These are phyloP conservation scores for Cyberlindnera mycetangii DNA, from an alignment of 805 yeast species.

Conservation along the genomic window DNA sequence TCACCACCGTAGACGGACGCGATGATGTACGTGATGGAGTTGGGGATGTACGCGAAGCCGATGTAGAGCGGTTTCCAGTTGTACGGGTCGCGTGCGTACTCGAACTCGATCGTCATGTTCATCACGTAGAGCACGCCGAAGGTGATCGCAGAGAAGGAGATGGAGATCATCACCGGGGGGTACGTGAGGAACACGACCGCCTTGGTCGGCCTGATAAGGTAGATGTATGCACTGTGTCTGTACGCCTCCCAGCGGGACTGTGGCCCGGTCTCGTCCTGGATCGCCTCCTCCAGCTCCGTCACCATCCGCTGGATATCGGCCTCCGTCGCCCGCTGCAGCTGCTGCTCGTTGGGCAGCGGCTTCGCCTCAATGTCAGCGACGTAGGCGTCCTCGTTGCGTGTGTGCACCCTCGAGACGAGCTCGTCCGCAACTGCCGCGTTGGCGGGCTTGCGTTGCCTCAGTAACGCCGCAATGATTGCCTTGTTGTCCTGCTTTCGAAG, in stretches of 20 bases:
- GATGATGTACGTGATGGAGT: constrained; percentile 70
- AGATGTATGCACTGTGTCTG: constrained; percentile 40
- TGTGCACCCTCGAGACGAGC: too few relatives aligned
- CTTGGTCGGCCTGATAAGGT: constrained; percentile 55
- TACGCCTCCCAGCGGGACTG: constrained; percentile 24
- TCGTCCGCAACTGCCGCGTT: too few relatives aligned
- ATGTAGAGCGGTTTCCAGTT: constrained; percentile 60
- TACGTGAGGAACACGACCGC: constrained; percentile 58
- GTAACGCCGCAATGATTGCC: constrained; percentile 38
- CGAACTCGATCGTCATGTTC: constrained; percentile 68
- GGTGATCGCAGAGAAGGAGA: constrained; percentile 65
- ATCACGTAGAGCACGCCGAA: constrained; percentile 70
- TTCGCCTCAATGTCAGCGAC: constrained; percentile 10
- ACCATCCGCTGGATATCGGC: constrained; percentile 26
- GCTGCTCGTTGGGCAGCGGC: constrained; percentile 5
- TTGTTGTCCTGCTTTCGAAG: constrained; percentile 53
- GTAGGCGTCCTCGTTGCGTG: constrained; percentile 7
- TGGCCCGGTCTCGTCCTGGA: constrained; percentile 15
- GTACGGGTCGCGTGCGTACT: constrained; percentile 64
- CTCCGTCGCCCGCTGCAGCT: constrained; percentile 8
- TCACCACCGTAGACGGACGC: constrained; percentile 81
- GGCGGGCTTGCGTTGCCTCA: constrained; percentile 27
- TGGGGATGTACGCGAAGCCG: constrained; percentile 80
- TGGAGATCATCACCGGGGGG: constrained; percentile 72
- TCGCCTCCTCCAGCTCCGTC: constrained; percentile 27